phyloP scores from a whole-genome alignment of 1,284 basidiomycete species.

The Phylloboletellus chloephorus region DNA sequence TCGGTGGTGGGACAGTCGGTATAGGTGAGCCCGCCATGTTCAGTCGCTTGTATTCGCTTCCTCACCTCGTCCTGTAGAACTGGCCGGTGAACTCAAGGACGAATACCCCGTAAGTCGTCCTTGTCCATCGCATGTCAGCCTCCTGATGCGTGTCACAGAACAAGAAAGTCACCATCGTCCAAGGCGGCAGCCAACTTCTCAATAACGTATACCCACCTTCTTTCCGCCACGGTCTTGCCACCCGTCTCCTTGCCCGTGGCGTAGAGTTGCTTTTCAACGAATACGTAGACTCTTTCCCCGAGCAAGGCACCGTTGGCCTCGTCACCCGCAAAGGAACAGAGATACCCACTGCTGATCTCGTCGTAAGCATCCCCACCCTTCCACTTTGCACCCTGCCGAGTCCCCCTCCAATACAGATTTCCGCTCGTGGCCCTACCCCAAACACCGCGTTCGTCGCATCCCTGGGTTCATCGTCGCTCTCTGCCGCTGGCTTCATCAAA shows the following conservation, averaged over 20 bases:
- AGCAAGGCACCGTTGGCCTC: slow-evolving; percentile 35
- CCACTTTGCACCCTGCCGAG: slow-evolving; percentile 1
- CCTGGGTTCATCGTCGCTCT: slow-evolving; percentile 41
- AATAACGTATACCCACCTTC: slow-evolving; percentile 54
- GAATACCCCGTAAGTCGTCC: slow-evolving; percentile 39
- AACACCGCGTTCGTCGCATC: slow-evolving; percentile 47
- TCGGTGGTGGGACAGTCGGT: slow-evolving; percentile 60
- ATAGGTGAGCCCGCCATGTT: slow-evolving; percentile 39
- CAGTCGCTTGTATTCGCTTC: neutral
- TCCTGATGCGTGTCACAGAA: slow-evolving; percentile 31
- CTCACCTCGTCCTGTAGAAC: slow-evolving; percentile 35
- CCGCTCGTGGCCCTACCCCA: slow-evolving; percentile 44
- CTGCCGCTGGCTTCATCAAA: slow-evolving; percentile 40
- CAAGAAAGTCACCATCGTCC: slow-evolving; percentile 62
- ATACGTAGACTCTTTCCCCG: slow-evolving; percentile 42
- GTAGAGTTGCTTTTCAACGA: slow-evolving; percentile 54
- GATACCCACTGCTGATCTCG: slow-evolving; percentile 49
- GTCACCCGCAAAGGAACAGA: slow-evolving; percentile 49
- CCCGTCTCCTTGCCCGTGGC: slow-evolving; percentile 39
- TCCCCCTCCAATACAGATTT: slow-evolving; percentile 34
- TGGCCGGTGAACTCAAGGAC: slow-evolving; percentile 56
- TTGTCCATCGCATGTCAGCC: slow-evolving; percentile 2
- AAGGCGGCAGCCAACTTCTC: slow-evolving; percentile 46
- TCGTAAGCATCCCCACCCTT: slow-evolving; percentile 37
- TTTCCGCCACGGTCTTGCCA: slow-evolving; percentile 46